Evolutionary conservation across 2,329 filamentous ascomycete species (phyloP), one percentile per base, ranked within the genome.

Genomic region (Trichoderma endophyticum): DNA sequence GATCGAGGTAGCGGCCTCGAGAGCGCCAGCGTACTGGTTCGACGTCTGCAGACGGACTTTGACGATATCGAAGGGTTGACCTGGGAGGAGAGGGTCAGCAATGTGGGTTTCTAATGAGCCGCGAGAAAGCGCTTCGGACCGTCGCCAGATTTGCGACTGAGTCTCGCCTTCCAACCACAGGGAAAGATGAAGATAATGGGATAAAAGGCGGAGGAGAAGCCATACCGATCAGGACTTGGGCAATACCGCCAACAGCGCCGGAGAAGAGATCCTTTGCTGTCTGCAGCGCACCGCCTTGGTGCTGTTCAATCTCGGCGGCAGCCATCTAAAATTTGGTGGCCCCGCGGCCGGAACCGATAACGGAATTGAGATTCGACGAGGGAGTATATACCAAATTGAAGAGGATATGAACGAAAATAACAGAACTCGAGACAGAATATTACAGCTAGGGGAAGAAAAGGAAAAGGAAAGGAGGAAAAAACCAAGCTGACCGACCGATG

Each of bases 31-130:
- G 86, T 98, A 97, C 76, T 93, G 89, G 26, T 88, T 90, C 69
- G 92, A 92, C 18, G 96, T 99, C 83, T 99, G 96, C 63, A 99
- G 88, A 71, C 96, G 93, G 78, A 99, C 96, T 85, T 99, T 99
- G 85, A 99, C 92, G 75, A 98, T 98, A 86, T 98, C 95, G 80
- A 91, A 91, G 72, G 89, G 90, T 81, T 92, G 90, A 78, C 90
- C 89, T 91, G 78, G 51, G 12, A 78, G 51, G 12, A 48, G 39
- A 57, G 70, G 70, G 73, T 75, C 43, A 74, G 70, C 56, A 6
- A 15, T 34, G n/a, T 57, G 43, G 8, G 28, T 9, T 18, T 39
- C 5, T 32, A 21, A 54, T 70, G 57, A 62, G 67, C 67, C 67
- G 67, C 43, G 6, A 63, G 36, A 48, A 63, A 59, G 70, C 54